Base-by-base conservation (phyloP, 495 filamentous ascomycete species). In the Podospora conica region DNA sequence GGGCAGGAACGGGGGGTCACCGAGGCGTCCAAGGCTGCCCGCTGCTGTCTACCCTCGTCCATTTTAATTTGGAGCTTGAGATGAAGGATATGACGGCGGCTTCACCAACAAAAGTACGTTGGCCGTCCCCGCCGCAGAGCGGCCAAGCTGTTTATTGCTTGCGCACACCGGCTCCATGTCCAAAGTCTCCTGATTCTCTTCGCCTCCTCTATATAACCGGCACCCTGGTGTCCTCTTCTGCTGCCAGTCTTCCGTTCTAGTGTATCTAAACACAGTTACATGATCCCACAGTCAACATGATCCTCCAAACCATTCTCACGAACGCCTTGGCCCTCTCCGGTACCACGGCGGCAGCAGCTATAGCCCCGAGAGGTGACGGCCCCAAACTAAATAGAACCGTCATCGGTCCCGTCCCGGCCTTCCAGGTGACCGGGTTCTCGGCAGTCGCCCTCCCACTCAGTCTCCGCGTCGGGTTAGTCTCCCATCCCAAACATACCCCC, bases 371-470 rank as follows among this genome's bases (percentile, higher is more conserved):
- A 48, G 40, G 11, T 18, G 40, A 48, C 40, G 6, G 1, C 40
- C 40, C 40, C 15, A 48, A 48, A 48, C 15, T 15, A 54, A 21
- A 57, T 61, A 9, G 29, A 33, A 25, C 33, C 61, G 10, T 27
- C 31, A 57, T 68, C 12, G 27, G 48, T 1, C 11, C 29, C 9
- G 58, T 75, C 54, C 65, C 61, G 20, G 23, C 65, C 61, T 73
- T 73, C 61, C 33, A 62, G 9, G 64, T 76, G 33, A 68, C 56
- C 25, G 55, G 68, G 22, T 74, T 76, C 22, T 31, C 61, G 9
- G 72, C 74, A 2, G 55, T 53, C 31, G 72, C 67, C 18, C 53
- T 76, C 3, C 55, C 67, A 6, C 58, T 74, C 24, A 73, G 70
- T 66, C 58, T 74, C 63, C 60, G 69, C 8, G 68, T 65, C 58